Base-by-base conservation (phyloP, 1,284 basidiomycete species). In the Singerocomus inundabilis region DNA sequence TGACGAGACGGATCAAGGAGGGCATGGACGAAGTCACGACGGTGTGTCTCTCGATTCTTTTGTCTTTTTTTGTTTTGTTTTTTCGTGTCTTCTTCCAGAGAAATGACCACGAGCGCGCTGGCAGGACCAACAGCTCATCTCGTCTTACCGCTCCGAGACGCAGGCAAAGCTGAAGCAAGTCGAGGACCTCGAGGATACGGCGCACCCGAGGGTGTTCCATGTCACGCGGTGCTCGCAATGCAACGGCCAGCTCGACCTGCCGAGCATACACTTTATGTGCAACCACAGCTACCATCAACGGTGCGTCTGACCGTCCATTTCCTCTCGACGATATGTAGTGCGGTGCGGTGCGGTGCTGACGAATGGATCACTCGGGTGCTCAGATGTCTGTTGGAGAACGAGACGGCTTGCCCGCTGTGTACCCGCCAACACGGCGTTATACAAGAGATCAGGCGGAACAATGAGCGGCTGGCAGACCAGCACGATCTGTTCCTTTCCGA, bases 181-280 rank as follows among this genome's bases (percentile, higher is more conserved):
- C 7, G 77, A 80, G 31, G 87, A 91, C 32, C 77, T 99, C 12
- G 81, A 85, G 1, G 86, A 94, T 66, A 75, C 82, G 1, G 79
- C 81, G 13, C 80, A 84, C 46, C 91, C 94, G 0, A 81, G 85
- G 13, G 88, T 98, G 16, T 97, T 98, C 76, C 94, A 98, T 62
- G 90, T 95, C 57, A 94, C 93, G 5, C 79, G 91, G 34, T 99
- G 96, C 68, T 85, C 91, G 13, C 79, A 85, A 5, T 98, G 97
- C 67, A 80, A 84, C 15, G 91, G 86, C 0, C 89, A 91, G 61
- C 81, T 98, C 52, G 94, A 98, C 66, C 78, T 98, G 16, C 96
- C 96, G 0, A 89, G 84, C 51, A 80, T 98, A 5, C 95, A 99
- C 70, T 99, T 98, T 64, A 97, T 98, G 95, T 99, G 95, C 71